phyloP scores from a whole-genome alignment of 2,329 filamentous ascomycete species.

The Fulvia fulva region DNA sequence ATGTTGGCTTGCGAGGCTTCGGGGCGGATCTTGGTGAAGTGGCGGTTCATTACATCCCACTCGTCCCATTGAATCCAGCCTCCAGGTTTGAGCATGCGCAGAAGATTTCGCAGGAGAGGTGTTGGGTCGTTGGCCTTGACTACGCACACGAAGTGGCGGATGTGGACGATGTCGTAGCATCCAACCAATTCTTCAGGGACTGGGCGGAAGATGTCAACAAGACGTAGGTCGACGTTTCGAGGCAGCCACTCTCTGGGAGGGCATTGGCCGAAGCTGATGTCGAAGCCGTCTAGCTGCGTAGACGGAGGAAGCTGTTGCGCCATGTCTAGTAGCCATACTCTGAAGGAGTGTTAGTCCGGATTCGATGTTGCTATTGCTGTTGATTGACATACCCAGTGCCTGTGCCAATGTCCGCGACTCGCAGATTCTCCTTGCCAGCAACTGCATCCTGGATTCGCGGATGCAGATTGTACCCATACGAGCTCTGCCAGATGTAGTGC shows the following conservation, averaged over 20 bases:
- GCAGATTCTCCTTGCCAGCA: conserved; percentile 13
- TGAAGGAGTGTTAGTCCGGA: background rate
- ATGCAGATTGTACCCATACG: conserved; percentile 21
- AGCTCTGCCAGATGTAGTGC: conserved; percentile 24
- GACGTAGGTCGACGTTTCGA: conserved; percentile 15
- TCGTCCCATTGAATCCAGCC: conserved; percentile 24
- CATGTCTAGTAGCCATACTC: conserved; percentile 22
- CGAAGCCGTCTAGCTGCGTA: conserved; percentile 24
- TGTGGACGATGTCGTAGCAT: conserved; percentile 26
- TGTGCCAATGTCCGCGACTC: conserved; percentile 19
- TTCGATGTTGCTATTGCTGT: background rate
- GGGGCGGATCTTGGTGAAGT: conserved; percentile 16
- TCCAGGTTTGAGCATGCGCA: conserved; percentile 21
- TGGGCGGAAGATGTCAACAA: conserved; percentile 19
- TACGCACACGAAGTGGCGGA: conserved; percentile 25
- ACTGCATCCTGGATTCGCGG: conserved; percentile 17
- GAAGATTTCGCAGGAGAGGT: conserved; percentile 18
- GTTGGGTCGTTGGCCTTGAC: conserved; percentile 23
- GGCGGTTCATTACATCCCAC: conserved; percentile 21
- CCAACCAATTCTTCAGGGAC: conserved; percentile 14
- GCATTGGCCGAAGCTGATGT: conserved; percentile 22
- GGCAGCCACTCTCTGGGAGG: conserved; percentile 17
- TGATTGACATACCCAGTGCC: conserved; percentile 15
- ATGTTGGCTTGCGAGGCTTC: conserved; percentile 13
- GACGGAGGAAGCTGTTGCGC: conserved; percentile 17